phyloP scores from a whole-genome alignment of 2,329 filamentous ascomycete genomes.

The Thermothelomyces thermophilus region DNA sequence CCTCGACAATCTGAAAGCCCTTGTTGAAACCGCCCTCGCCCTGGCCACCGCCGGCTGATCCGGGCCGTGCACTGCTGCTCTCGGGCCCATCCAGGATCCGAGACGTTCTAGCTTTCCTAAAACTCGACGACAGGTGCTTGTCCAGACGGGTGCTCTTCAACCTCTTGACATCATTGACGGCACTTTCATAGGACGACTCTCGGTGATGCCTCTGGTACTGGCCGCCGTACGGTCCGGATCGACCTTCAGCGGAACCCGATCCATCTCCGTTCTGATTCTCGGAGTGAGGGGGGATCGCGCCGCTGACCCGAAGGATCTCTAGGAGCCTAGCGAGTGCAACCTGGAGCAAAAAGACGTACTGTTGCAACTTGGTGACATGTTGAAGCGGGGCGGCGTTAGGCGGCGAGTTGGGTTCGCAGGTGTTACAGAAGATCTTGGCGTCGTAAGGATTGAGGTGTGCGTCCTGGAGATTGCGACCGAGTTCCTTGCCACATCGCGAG shows the following conservation, averaged over 20 bases:
- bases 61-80: constrained; percentile 59
- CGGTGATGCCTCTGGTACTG: constrained; percentile 57
- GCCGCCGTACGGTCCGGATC: constrained; percentile 64
- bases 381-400: constrained; percentile 54
- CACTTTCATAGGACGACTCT: constrained; percentile 84
- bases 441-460: constrained; percentile 64
- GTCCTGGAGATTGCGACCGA: constrained; percentile 62
- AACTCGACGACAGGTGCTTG: constrained; percentile 87
- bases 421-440: constrained; percentile 63
- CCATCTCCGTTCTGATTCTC: constrained; percentile 64
- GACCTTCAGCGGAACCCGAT: constrained; percentile 59
- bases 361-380: constrained; percentile 76
- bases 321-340: constrained; percentile 86
- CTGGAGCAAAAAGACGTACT: constrained; percentile 88
- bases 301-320: constrained; percentile 76
- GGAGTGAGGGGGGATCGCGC: constrained; percentile 62
- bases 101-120: constrained; percentile 82
- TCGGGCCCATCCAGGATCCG: constrained; percentile 86
- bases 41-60: constrained; percentile 62
- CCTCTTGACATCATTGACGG: constrained; percentile 87
- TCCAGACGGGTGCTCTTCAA: constrained; percentile 90
- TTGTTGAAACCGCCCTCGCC: constrained; percentile 49
- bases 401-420: constrained; percentile 53
- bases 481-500: constrained; percentile 54
- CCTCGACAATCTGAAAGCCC: constrained; percentile 71